Evolutionary conservation across 306 rosid genomes (phyloP).

Genomic region (Arachis stenosperma): DNA sequence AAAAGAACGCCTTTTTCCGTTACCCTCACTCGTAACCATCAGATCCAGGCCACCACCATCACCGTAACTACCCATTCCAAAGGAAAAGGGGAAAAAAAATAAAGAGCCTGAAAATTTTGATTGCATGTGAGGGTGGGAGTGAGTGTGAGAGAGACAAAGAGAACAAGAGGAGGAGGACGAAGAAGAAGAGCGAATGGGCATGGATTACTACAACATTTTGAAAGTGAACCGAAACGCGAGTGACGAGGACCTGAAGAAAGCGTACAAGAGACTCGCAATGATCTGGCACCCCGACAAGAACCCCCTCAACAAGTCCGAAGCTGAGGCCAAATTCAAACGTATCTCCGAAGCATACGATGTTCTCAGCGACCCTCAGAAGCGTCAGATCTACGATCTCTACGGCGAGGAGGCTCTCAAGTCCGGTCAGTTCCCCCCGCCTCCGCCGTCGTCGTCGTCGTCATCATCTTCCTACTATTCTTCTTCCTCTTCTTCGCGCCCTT

Average conservation of each 20-base stretch:
- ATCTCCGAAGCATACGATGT: slow-evolving; percentile 93
- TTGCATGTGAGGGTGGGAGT: neutral
- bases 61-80: neutral
- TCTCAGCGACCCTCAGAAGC: slow-evolving; percentile 82
- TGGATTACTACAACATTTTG: slow-evolving; percentile 91
- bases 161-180: too few relatives aligned
- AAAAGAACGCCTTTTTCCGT: neutral
- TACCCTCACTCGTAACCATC: neutral
- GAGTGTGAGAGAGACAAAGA: neutral
- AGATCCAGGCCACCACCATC: neutral
- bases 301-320: slow-evolving; percentile 62
- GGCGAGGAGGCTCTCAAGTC: slow-evolving; percentile 87
- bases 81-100: neutral
- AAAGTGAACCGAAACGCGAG: slow-evolving; percentile 84
- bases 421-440: slow-evolving; percentile 76
- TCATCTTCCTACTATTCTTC: slow-evolving; percentile 42
- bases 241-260: slow-evolving; percentile 81
- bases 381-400: slow-evolving; percentile 95
- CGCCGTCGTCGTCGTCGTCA: slow-evolving; percentile 44
- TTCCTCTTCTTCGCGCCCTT: slow-evolving; percentile 39
- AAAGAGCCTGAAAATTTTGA: neutral
- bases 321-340: slow-evolving; percentile 83
- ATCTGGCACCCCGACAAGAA: slow-evolving; percentile 98
- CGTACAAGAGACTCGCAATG: slow-evolving; percentile 80
- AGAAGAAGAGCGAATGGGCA: slow-evolving; percentile 50